phyloP scores from a whole-genome alignment of 139 green algal genomes.

The Closterium sp. region DNA sequence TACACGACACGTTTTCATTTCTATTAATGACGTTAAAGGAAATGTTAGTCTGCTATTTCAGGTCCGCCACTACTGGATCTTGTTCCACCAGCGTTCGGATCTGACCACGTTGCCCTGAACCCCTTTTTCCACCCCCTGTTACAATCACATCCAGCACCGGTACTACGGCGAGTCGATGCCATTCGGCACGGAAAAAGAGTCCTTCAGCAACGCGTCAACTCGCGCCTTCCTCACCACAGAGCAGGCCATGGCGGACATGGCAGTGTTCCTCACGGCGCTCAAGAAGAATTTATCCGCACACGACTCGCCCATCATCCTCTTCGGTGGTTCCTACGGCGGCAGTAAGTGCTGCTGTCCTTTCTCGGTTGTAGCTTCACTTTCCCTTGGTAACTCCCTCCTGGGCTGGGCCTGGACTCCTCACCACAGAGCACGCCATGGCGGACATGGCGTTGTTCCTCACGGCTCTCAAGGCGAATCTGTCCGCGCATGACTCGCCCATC shows the following conservation, averaged over 20 bases:
- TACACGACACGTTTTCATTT: not conserved
- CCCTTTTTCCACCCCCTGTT: not conserved
- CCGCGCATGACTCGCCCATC: constrained; percentile 51
- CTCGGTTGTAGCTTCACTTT: no score
- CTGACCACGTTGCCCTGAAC: no score
- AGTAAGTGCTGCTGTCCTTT: constrained; percentile 41
- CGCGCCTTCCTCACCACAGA: constrained; percentile 70
- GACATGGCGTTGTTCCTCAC: constrained; percentile 74
- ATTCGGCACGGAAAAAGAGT: constrained; percentile 26
- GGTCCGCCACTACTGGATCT: no score
- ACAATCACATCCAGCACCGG: constrained; percentile 64
- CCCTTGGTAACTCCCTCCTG: not conserved
- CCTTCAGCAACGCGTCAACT: constrained; percentile 20
- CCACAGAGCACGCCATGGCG: constrained; percentile 77
- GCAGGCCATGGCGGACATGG: constrained; percentile 83
- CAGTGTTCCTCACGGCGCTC: constrained; percentile 57
- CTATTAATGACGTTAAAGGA: no score
- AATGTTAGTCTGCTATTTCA: no score
- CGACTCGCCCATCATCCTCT: constrained; percentile 65
- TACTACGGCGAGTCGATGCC: constrained; percentile 75
- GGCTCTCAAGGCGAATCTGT: constrained; percentile 39
- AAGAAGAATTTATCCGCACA: constrained; percentile 26
- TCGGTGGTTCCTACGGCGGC: constrained; percentile 84
- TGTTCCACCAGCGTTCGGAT: no score
- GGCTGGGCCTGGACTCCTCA: constrained; percentile 44